These are phyloP conservation scores for Wickerhamiella sorbophila DNA, from an alignment of 805 yeast genomes.

Conservation along the genomic window DNA sequence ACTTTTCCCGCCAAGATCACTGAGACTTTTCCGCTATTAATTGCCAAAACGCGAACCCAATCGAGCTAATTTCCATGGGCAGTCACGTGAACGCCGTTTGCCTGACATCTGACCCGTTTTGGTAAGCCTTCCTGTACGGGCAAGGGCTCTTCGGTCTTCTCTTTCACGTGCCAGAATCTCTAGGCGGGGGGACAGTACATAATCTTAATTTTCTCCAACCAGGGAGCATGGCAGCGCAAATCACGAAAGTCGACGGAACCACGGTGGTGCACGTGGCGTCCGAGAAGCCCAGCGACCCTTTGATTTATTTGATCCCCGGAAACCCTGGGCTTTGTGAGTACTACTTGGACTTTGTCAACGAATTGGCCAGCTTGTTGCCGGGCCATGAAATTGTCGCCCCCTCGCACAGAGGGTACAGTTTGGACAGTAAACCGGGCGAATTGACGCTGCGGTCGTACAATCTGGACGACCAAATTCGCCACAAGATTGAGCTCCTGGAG, in stretches of 20 bases:
- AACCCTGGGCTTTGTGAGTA: slow-evolving; percentile 63
- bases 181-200: too few species aligned
- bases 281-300: slow-evolving; percentile 15
- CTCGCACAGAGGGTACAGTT: slow-evolving; percentile 50
- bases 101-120: too few species aligned
- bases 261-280: neutral
- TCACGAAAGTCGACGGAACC: neutral
- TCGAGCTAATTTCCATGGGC: too few species aligned
- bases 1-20: too few species aligned
- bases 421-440: slow-evolving; percentile 8
- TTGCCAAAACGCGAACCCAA: too few species aligned
- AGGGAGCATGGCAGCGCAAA: neutral
- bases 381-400: slow-evolving; percentile 40
- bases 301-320: slow-evolving; percentile 56
- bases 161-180: too few species aligned
- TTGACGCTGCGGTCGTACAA: slow-evolving; percentile 20
- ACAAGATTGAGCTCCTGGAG: slow-evolving; percentile 39
- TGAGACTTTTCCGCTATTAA: too few species aligned
- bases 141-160: too few species aligned
- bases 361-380: slow-evolving; percentile 31
- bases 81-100: too few species aligned
- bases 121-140: too few species aligned
- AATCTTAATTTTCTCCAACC: too few species aligned
- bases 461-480: slow-evolving; percentile 43
- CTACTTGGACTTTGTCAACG: slow-evolving; percentile 40